A percentile compares a stretch with the other conserved stretches of the same genome.
These are phyloP conservation scores for Cadophora luteo-olivacea DNA, from an alignment of 2,329 filamentous ascomycete species.

Conservation along the genomic window DNA sequence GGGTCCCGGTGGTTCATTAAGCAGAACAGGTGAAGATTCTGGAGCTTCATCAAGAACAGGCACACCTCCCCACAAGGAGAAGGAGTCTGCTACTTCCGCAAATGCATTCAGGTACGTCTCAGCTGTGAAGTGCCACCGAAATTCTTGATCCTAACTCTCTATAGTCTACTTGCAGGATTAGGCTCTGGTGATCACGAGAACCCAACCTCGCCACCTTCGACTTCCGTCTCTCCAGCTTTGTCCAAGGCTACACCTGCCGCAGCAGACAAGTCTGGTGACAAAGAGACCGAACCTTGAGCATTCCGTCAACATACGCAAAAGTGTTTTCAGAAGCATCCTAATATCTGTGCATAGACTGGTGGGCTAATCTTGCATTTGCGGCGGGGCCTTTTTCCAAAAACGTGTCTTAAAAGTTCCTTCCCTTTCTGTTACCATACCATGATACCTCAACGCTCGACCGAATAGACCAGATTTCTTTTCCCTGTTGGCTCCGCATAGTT, in stretches of 20 bases:
- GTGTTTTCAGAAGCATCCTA: conserved; percentile 48
- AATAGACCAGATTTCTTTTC: conserved; percentile 46
- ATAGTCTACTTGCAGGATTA: conserved; percentile 59
- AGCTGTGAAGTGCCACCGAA: neutral
- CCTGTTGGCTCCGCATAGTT: conserved; percentile 41
- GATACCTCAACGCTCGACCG: conserved; percentile 50
- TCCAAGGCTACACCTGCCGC: conserved; percentile 65
- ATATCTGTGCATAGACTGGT: conserved; percentile 54
- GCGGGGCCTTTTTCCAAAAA: conserved; percentile 46
- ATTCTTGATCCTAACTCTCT: conserved; percentile 39
- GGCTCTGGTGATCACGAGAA: conserved; percentile 60
- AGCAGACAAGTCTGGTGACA: conserved; percentile 48
- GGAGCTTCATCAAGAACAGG: conserved; percentile 87
- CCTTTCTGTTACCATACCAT: conserved; percentile 49
- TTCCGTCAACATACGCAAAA: conserved; percentile 44
- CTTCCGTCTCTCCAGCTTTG: conserved; percentile 69
- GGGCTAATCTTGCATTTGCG: conserved; percentile 53
- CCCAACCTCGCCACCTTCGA: conserved; percentile 73
- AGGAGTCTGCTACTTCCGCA: conserved; percentile 70
- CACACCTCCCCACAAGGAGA: conserved; percentile 77
- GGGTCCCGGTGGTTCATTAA: conserved; percentile 75
- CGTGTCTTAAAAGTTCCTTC: conserved; percentile 54
- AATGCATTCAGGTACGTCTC: conserved; percentile 93
- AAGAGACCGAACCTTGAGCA: conserved; percentile 55
- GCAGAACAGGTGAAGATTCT: conserved; percentile 82